Evolutionary conservation across 306 rosid genomes (phyloP).

Genomic region (Vigna unguiculata): DNA sequence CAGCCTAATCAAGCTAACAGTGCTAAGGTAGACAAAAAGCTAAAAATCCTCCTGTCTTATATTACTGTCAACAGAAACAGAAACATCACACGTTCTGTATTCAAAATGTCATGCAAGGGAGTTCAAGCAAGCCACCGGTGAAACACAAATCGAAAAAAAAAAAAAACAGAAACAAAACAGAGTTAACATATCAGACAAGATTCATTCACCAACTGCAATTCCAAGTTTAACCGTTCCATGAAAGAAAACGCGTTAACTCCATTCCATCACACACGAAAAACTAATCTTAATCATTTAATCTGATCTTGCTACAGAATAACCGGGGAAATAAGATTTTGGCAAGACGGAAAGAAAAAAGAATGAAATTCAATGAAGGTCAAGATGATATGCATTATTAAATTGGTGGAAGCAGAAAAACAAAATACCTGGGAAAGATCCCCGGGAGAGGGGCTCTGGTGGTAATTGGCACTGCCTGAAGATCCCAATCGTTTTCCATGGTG

Average conservation of each 20-base stretch:
- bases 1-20: slow-evolving; percentile 39
- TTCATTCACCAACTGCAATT: slow-evolving; percentile 38
- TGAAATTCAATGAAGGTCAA: slow-evolving; percentile 1
- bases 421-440: slow-evolving; percentile 78
- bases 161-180: slow-evolving; percentile 19
- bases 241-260: slow-evolving; percentile 28
- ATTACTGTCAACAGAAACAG: slow-evolving; percentile 33
- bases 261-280: slow-evolving; percentile 6
- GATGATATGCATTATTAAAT: not conserved
- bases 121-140: slow-evolving; percentile 24
- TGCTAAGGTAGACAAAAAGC: slow-evolving; percentile 27
- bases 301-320: slow-evolving; percentile 11
- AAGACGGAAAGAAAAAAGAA: not conserved
- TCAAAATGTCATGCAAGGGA: slow-evolving; percentile 31
- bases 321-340: not conserved
- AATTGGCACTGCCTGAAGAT: slow-evolving; percentile 93
- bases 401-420: not conserved
- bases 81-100: slow-evolving; percentile 41
- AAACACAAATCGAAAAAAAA: slow-evolving; percentile 2
- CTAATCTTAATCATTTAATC: not conserved
- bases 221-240: slow-evolving; percentile 4
- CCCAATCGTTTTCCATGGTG: slow-evolving; percentile 98
- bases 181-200: slow-evolving; percentile 41
- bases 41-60: slow-evolving; percentile 31
- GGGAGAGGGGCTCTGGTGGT: slow-evolving; percentile 70